Evolutionary conservation across 2,329 filamentous ascomycete species (phyloP).

Genomic region (Xylaria polymorpha): DNA sequence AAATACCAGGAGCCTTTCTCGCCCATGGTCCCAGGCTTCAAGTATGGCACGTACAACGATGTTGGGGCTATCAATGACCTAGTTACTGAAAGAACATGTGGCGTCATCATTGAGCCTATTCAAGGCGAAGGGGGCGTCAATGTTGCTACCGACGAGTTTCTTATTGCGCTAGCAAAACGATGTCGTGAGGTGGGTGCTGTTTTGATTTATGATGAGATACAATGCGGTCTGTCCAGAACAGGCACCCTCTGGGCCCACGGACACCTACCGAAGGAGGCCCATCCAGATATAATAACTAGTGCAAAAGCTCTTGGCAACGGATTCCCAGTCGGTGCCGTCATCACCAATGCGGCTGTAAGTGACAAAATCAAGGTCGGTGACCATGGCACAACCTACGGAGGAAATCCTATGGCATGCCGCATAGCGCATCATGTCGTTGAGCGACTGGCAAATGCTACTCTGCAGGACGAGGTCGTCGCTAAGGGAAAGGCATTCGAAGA

Average conservation of each 20-base stretch:
- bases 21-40: constrained; percentile 95
- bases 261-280: constrained; percentile 76
- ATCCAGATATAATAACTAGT: constrained; percentile 93
- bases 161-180: constrained; percentile 82
- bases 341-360: constrained; percentile 70
- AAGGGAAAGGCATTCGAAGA: constrained; percentile 68
- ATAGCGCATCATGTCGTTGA: constrained; percentile 87
- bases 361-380: constrained; percentile 77
- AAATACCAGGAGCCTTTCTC: constrained; percentile 97
- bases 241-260: constrained; percentile 91
- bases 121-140: constrained; percentile 96
- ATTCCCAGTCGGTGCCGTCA: constrained; percentile 90
- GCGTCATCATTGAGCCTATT: constrained; percentile 96
- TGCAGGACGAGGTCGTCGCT: constrained; percentile 75
- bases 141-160: constrained; percentile 83
- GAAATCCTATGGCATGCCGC: constrained; percentile 86
- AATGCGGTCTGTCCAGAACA: constrained; percentile 90
- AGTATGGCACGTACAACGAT: constrained; percentile 87
- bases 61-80: constrained; percentile 75
- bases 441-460: constrained; percentile 75
- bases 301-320: constrained; percentile 98
- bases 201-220: constrained; percentile 95
- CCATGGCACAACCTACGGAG: constrained; percentile 94
- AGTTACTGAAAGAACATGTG: constrained; percentile 87
- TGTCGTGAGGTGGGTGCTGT: constrained; percentile 90